phyloP scores from a whole-genome alignment of 2,329 filamentous ascomycete genomes.

The Cladosporium austrohemisphaericum region DNA sequence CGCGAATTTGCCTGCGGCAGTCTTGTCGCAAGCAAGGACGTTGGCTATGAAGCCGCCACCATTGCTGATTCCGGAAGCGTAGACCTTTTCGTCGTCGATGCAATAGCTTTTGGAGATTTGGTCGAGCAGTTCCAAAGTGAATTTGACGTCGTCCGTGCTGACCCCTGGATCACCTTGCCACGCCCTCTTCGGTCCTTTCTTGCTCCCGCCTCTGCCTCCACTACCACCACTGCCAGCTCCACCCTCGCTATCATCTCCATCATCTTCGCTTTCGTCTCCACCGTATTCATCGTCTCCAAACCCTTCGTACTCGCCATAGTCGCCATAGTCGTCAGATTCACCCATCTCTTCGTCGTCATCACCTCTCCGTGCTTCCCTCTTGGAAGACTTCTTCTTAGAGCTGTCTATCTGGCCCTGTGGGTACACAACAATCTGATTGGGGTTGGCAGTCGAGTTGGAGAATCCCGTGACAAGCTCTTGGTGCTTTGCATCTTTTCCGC shows the following conservation, averaged over 20 bases:
- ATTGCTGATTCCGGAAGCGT: conserved; percentile 51
- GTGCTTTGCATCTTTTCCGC: conserved; percentile 33
- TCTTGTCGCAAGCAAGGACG: conserved; percentile 45
- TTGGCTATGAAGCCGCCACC: conserved; percentile 48
- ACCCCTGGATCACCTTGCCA: conserved; percentile 44
- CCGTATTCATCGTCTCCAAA: background rate
- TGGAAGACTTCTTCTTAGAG: background rate
- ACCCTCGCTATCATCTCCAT: background rate
- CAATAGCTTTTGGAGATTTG: conserved; percentile 40
- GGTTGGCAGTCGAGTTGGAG: conserved; percentile 44
- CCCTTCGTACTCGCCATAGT: background rate
- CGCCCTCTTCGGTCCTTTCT: conserved; percentile 23
- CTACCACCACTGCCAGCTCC: background rate
- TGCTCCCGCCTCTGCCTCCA: background rate
- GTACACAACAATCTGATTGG: conserved; percentile 44
- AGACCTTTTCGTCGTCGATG: conserved; percentile 43
- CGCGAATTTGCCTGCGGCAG: conserved; percentile 42
- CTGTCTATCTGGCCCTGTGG: conserved; percentile 37
- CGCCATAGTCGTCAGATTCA: background rate
- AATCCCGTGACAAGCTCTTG: conserved; percentile 44
- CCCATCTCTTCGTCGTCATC: background rate
- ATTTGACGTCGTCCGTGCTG: conserved; percentile 39
- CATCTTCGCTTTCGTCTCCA: background rate
- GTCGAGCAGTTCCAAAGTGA: conserved; percentile 42
- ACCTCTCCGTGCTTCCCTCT: background rate